Base-by-base conservation (phyloP, 345 rosid genomes). In the Lumnitzera racemosa region DNA sequence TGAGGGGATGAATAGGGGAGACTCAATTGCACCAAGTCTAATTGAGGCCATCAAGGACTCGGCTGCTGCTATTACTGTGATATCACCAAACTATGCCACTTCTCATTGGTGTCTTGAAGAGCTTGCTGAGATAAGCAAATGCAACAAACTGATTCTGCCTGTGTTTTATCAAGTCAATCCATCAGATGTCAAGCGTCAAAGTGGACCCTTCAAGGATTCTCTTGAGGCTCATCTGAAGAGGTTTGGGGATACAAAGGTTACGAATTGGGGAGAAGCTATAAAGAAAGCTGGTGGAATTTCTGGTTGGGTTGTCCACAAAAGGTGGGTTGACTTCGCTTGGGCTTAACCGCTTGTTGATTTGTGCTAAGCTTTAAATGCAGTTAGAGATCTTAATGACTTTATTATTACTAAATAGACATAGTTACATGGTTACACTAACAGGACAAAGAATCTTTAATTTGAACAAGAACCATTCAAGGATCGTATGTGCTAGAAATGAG, bases 71-170 rank as follows among this genome's bases (percentile, higher is more conserved):
- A 25, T 64, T 13, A 47, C 63, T 5, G 31, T 75, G 31, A 48
- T 71, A 46, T 75, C 80, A 15, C 56, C 50, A 24, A 24, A 20
- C 3, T 75, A 75, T 56, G 73, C 71, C 23, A 4, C 29, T 24
- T 75, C 80, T 2, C 47, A 31, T 20, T 71, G 73, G 72, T 70
- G 72, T 72, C 43, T 75, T 61, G 67, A 70, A 4, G 79, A 75
- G 71, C 70, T 70, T 16, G 59, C 65, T 10, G 58, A 69, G 66
- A 65, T 68, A 49, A 11, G 61, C 17, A 50, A 73, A 20, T 49
- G 66, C 62, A 46, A 6, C 69, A 65, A 61, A 15, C 46, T 56
- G 47, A 12, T 76, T 47, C 66, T 76, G 15, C 74, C 74, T 0
- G 49, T 72, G 49, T 72, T 72, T 56, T 69, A 69, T 25, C 13